Evolutionary conservation across 176 grass and related monocot genomes (phyloP).

Genomic region (Aechmea fasciata): DNA sequence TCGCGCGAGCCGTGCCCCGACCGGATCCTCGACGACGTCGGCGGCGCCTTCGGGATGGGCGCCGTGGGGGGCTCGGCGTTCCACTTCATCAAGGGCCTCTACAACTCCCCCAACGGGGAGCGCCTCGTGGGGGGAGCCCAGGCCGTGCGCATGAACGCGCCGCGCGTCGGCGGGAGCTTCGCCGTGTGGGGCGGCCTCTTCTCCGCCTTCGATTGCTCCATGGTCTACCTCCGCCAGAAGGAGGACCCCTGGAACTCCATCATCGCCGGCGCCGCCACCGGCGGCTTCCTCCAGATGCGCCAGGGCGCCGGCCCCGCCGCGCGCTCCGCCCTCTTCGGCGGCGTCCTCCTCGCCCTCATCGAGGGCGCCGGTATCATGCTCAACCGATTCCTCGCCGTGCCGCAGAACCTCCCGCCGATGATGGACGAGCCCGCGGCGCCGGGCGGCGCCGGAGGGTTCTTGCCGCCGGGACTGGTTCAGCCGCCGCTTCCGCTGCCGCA

Average conservation of each 20-base stretch:
- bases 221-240: slow-evolving; percentile 93
- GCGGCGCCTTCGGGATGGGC: slow-evolving; percentile 91
- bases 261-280: slow-evolving; percentile 80
- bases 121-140: slow-evolving; percentile 57
- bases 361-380: slow-evolving; percentile 93
- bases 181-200: slow-evolving; percentile 99
- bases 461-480: too few relatives aligned
- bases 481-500: too few relatives aligned
- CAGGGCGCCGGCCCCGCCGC: slow-evolving; percentile 58
- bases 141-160: slow-evolving; percentile 84
- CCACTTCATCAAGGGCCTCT: slow-evolving; percentile 85
- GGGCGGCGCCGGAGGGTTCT: too few relatives aligned
- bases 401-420: slow-evolving; percentile 40
- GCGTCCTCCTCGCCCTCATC: slow-evolving; percentile 81
- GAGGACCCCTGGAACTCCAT: slow-evolving; percentile 99
- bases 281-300: slow-evolving; percentile 82
- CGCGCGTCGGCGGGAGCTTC: slow-evolving; percentile 85
- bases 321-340: slow-evolving; percentile 57
- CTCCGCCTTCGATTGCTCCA: slow-evolving; percentile 95
- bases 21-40: slow-evolving; percentile 92
- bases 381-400: slow-evolving; percentile 60
- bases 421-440: slow-evolving; percentile 33
- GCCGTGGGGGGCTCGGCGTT: slow-evolving; percentile 83
- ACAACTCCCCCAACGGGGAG: slow-evolving; percentile 95
- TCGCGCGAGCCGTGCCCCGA: slow-evolving; percentile 96